Conservation (phyloP, 768 basidiomycete genomes). For the Suillus hirtellus region DNA sequence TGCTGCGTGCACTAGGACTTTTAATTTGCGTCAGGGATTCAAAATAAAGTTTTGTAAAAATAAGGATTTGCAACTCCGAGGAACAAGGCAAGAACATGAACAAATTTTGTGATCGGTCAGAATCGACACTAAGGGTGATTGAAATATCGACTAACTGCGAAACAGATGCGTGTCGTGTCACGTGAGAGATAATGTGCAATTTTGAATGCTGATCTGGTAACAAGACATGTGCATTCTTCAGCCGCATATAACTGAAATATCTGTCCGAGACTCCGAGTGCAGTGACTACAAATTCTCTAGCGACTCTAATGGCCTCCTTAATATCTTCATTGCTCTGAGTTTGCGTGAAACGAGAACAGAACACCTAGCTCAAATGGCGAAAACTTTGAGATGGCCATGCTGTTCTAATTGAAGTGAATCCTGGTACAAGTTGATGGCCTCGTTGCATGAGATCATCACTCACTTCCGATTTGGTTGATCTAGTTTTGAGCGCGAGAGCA, state of each 20-base stretch:
- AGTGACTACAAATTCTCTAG: background rate
- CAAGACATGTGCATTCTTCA: no score
- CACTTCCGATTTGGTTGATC: background rate
- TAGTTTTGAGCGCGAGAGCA: background rate
- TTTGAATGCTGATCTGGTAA: no score
- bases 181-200: no score
- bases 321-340: conserved; percentile 1
- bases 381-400: background rate
- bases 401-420: background rate
- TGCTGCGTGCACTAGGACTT: no score
- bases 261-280: conserved; percentile 16
- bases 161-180: no score
- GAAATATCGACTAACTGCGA: no score
- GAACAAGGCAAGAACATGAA: no score
- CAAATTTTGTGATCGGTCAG: no score
- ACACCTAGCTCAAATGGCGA: conserved; percentile 4
- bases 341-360: conserved; percentile 7
- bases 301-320: conserved; percentile 9
- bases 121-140: no score
- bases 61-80: no score
- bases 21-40: no score
- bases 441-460: background rate
- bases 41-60: no score
- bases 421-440: background rate
- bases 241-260: background rate